These are phyloP conservation scores for Cytospora paraplurivora DNA, from an alignment of 2,329 filamentous ascomycete genomes.

Conservation along the genomic window DNA sequence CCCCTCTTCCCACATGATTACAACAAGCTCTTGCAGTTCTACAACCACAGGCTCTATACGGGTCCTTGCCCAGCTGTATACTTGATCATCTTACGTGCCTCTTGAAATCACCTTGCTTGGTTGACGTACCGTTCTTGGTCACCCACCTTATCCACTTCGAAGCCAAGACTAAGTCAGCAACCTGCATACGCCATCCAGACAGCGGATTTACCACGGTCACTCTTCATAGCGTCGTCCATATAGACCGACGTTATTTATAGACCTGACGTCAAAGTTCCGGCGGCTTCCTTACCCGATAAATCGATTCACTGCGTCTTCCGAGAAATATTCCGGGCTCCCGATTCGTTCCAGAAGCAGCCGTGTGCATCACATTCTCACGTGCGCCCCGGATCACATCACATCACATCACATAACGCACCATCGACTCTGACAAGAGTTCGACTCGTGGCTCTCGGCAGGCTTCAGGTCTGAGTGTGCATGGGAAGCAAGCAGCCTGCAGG, in stretches of 20 bases:
- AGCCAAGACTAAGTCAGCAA: neutral
- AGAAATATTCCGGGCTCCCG: slow-evolving; percentile 23
- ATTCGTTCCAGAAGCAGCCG: slow-evolving; percentile 25
- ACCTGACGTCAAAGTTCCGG: slow-evolving; percentile 27
- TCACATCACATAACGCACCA: neutral
- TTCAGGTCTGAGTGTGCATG: neutral
- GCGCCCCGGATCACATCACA: slow-evolving; percentile 34
- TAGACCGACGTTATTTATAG: slow-evolving; percentile 20
- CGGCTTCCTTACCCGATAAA: slow-evolving; percentile 20
- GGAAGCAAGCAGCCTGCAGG: neutral
- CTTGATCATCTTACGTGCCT: slow-evolving; percentile 20
- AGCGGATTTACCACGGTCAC: neutral
- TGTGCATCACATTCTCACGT: slow-evolving; percentile 21
- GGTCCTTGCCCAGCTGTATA: slow-evolving; percentile 29
- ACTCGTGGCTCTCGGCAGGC: neutral
- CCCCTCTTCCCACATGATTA: slow-evolving; percentile 32
- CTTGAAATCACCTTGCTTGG: slow-evolving; percentile 9
- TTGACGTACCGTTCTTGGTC: neutral
- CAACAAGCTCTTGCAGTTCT: slow-evolving; percentile 55
- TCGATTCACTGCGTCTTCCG: slow-evolving; percentile 3
- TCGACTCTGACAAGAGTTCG: slow-evolving; percentile 5
- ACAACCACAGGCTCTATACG: slow-evolving; percentile 34
- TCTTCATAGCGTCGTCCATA: slow-evolving; percentile 15
- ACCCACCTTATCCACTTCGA: neutral
- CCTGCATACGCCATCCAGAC: slow-evolving; percentile 20